phyloP scores from a whole-genome alignment of 306 rosid species.

The Corylus heterophylla region DNA sequence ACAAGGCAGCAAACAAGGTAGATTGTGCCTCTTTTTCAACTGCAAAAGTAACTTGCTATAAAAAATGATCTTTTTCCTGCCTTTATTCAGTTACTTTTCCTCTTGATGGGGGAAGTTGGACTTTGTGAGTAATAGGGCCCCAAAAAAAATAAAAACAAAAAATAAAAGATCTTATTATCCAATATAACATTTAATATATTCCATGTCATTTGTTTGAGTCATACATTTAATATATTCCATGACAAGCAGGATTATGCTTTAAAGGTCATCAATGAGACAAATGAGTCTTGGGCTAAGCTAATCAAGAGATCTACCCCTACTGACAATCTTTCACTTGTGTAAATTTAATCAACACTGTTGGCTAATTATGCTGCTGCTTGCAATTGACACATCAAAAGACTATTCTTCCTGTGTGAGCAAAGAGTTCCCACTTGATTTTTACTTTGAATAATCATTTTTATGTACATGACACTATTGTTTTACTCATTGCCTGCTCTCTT shows the following conservation, averaged over 20 bases:
- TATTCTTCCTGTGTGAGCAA: not conserved
- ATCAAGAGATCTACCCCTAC: not conserved
- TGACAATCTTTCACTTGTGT: not conserved
- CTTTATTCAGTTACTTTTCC: not conserved
- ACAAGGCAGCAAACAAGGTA: constrained; percentile 82
- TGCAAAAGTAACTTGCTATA: no score
- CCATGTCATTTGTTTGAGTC: not conserved
- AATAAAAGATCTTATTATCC: no score
- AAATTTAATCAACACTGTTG: not conserved
- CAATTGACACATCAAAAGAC: no score
- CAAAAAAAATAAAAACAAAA: no score
- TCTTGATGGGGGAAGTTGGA: no score
- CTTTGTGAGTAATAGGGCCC: no score
- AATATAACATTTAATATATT: no score
- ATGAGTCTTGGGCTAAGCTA: not conserved
- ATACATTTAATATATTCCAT: not conserved
- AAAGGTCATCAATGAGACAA: not conserved
- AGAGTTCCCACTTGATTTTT: not conserved
- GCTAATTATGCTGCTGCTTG: not conserved
- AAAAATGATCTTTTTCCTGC: not conserved
- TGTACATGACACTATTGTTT: not conserved
- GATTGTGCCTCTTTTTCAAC: no score
- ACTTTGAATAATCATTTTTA: not conserved
- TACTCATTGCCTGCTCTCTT: not conserved
- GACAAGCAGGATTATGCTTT: not conserved